Evolutionary conservation across 2,329 filamentous ascomycete genomes (phyloP).

Genomic region (Amylocarpus encephaloides): DNA sequence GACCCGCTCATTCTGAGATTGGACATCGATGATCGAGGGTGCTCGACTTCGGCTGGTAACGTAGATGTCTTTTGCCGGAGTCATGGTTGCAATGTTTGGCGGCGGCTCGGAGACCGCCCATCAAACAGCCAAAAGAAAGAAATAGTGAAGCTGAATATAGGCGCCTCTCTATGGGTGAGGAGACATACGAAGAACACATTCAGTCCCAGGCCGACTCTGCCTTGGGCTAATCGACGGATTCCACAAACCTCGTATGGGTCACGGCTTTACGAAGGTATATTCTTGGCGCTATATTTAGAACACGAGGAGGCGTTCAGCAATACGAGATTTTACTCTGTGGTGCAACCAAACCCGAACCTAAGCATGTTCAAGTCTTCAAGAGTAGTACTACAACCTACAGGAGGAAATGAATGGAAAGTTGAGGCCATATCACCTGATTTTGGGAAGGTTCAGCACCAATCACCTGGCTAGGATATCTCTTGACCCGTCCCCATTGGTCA

Average conservation of each 20-base stretch:
- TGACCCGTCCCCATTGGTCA: too few relatives aligned
- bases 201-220: too few relatives aligned
- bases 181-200: too few relatives aligned
- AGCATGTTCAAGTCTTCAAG: not conserved
- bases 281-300: not conserved
- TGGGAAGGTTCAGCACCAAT: too few relatives aligned
- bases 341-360: too few relatives aligned
- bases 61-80: constrained; percentile 16
- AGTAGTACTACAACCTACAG: not conserved
- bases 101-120: not conserved
- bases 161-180: not conserved
- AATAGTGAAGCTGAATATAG: not conserved
- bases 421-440: too few relatives aligned
- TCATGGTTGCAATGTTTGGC: constrained; percentile 12
- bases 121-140: not conserved
- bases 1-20: constrained; percentile 20
- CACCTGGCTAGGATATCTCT: too few relatives aligned
- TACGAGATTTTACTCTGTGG: not conserved
- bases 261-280: too few relatives aligned
- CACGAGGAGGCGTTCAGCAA: not conserved
- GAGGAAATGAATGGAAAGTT: not conserved
- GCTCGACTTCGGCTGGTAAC: constrained; percentile 24
- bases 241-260: not conserved
- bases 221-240: not conserved
- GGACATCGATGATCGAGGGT: constrained; percentile 25